A percentile compares a stretch with the other conserved stretches of the same genome.
Conservation (phyloP, 2,329 filamentous ascomycete species). For the Aspergillus sp. region DNA sequence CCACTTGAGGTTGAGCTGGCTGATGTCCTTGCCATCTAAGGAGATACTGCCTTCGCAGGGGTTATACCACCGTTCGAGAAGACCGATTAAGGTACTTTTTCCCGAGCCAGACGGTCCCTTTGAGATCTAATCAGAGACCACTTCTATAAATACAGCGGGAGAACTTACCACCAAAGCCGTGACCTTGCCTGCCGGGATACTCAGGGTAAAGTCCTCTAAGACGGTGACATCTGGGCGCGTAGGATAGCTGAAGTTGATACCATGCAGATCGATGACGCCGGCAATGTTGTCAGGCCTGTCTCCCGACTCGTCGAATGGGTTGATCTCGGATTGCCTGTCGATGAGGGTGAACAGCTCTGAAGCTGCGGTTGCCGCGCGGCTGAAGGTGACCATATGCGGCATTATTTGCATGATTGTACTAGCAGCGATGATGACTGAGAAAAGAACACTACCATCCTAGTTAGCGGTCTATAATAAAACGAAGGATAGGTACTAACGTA, state of each 20-base stretch:
- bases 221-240: constrained; percentile 86
- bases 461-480: constrained; percentile 9
- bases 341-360: constrained; percentile 93
- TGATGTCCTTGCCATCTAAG: constrained; percentile 80
- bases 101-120: constrained; percentile 84
- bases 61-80: constrained; percentile 92
- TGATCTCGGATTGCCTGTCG: constrained; percentile 79
- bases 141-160: too few relatives aligned
- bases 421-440: constrained; percentile 89
- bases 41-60: constrained; percentile 78
- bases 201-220: constrained; percentile 77
- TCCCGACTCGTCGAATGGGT: constrained; percentile 70
- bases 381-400: constrained; percentile 84
- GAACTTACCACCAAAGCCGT: constrained; percentile 70
- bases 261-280: constrained; percentile 76
- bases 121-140: too few relatives aligned
- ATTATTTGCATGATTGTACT: constrained; percentile 87
- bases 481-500: constrained; percentile 30
- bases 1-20: constrained; percentile 82
- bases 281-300: constrained; percentile 70
- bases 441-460: constrained; percentile 60
- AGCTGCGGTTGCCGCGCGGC: constrained; percentile 76
- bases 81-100: constrained; percentile 89
- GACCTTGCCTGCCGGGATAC: constrained; percentile 83
- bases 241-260: constrained; percentile 91